phyloP scores from a whole-genome alignment of 345 rosid genomes.

The Microcos paniculata region DNA sequence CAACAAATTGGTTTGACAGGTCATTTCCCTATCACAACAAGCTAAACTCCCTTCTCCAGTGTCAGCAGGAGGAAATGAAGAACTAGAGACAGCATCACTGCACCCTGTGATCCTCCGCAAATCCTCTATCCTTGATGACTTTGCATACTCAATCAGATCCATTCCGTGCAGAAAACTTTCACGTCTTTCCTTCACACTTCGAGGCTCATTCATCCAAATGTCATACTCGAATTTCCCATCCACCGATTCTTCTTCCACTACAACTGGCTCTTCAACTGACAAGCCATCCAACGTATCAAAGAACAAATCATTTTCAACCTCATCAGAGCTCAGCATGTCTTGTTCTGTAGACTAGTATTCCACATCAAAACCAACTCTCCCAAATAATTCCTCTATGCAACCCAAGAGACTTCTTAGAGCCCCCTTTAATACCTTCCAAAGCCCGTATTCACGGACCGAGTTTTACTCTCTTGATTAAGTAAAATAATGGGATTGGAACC shows the following conservation, averaged over 20 bases:
- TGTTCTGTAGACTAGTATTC: conserved; percentile 30
- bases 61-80: conserved; percentile 15
- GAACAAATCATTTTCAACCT: conserved; percentile 54
- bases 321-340: conserved; percentile 54
- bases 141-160: conserved; percentile 42
- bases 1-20: conserved; percentile 38
- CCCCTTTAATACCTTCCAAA: conserved; percentile 26
- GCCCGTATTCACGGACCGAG: conserved; percentile 52
- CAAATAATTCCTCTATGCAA: conserved; percentile 20
- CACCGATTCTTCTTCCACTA: conserved; percentile 22
- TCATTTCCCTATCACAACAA: conserved; percentile 41
- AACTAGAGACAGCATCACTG: conserved; percentile 49
- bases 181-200: conserved; percentile 70
- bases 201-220: conserved; percentile 62
- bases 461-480: conserved; percentile 23
- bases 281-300: conserved; percentile 63
- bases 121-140: conserved; percentile 10
- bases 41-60: conserved; percentile 25
- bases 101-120: conserved; percentile 45
- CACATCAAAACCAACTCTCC: conserved; percentile 33
- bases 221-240: conserved; percentile 28
- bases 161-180: conserved; percentile 45
- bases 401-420: conserved; percentile 21
- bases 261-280: conserved; percentile 32
- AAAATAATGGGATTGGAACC: conserved; percentile 21